These are phyloP conservation scores for Colletotrichum sp. DNA, from an alignment of 2,329 filamentous ascomycete species.

Conservation along the genomic window DNA sequence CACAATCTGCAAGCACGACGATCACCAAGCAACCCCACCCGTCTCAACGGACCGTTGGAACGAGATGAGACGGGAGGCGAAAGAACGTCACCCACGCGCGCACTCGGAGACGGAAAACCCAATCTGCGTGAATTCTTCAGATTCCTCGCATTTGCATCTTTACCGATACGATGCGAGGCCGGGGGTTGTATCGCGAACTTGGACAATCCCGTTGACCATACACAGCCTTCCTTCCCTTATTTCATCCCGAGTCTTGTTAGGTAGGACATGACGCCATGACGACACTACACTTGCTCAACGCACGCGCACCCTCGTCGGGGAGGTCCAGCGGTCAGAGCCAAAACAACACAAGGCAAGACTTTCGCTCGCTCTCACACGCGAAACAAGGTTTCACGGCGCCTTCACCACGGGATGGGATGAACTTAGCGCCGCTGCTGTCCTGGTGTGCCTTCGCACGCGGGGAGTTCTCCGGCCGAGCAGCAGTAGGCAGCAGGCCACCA, in stretches of 20 bases:
- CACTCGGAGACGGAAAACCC: background rate
- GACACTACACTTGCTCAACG: background rate
- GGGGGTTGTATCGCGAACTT: background rate
- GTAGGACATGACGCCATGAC: background rate
- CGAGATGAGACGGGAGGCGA: background rate
- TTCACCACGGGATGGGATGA: background rate
- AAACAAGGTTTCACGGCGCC: background rate
- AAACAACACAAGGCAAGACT: background rate
- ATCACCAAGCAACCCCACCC: background rate
- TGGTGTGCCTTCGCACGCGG: background rate
- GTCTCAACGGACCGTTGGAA: background rate
- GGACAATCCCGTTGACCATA: background rate
- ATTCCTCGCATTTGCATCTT: background rate
- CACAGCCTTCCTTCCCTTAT: background rate
- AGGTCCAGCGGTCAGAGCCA: background rate
- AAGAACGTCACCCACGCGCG: background rate
- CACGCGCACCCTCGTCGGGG: background rate
- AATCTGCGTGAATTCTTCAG: background rate
- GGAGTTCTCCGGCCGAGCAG: background rate
- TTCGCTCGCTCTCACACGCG: background rate
- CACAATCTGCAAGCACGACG: background rate
- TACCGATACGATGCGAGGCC: background rate
- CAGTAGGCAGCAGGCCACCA: background rate
- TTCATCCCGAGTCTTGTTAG: background rate
- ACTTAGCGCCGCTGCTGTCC: background rate